Percentiles rank a stretch among this genome's conserved stretches.
phyloP scores from a whole-genome alignment of 352 stramenopile species.

The Thalassiosira livingstoniorum region DNA sequence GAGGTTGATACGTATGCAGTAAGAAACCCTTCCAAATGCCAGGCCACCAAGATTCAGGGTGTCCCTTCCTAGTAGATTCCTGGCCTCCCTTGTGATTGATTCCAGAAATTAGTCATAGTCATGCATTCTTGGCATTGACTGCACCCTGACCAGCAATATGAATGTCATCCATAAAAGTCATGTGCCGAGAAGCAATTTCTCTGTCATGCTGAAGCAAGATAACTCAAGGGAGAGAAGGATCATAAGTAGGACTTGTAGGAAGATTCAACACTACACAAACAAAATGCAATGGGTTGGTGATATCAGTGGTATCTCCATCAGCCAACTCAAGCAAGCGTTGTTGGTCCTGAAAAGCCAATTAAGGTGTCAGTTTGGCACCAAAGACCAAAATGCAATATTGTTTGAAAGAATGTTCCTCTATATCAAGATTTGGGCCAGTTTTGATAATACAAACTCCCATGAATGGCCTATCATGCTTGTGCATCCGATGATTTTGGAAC shows the following conservation, averaged over 20 bases:
- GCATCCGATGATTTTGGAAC: constrained; percentile 65
- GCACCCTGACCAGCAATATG: neutral
- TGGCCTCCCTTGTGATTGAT: neutral
- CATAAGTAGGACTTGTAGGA: constrained; percentile 33
- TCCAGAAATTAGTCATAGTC: constrained; percentile 4
- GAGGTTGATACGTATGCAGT: neutral
- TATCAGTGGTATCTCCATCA: constrained; percentile 25
- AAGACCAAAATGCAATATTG: constrained; percentile 42
- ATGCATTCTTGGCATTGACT: neutral
- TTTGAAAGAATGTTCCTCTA: constrained; percentile 11
- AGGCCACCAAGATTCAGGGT: neutral
- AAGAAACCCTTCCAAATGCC: neutral
- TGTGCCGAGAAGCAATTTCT: constrained; percentile 32
- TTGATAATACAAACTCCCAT: constrained; percentile 33
- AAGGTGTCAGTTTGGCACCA: constrained; percentile 53
- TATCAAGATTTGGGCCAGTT: neutral
- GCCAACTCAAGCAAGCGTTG: constrained; percentile 27
- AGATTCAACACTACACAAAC: too few species aligned
- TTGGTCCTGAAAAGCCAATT: constrained; percentile 38
- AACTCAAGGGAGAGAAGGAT: constrained; percentile 36
- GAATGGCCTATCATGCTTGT: constrained; percentile 21
- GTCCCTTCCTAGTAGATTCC: neutral
- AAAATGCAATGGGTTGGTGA: constrained; percentile 19
- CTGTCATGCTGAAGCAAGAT: constrained; percentile 37
- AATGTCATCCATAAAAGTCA: constrained; percentile 47